Conservation (phyloP, 2,329 filamentous ascomycete species). For the Fragosphaeria purpurea region DNA sequence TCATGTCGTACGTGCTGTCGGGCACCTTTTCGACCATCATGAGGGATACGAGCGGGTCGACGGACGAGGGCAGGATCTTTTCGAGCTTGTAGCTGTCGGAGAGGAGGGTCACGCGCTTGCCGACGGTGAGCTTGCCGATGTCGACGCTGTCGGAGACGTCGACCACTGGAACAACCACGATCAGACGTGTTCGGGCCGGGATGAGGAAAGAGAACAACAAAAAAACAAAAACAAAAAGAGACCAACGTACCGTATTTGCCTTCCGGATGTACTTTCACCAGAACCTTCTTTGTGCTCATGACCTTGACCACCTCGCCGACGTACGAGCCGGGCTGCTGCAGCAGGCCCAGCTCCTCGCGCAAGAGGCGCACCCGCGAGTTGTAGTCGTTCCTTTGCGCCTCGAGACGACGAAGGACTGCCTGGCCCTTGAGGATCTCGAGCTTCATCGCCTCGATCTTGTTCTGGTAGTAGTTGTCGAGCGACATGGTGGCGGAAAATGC, state of each 20-base stretch:
- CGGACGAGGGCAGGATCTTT: constrained; percentile 95
- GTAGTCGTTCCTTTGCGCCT: constrained; percentile 98
- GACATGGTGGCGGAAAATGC: constrained; percentile 76
- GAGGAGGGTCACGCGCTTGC: constrained; percentile 92
- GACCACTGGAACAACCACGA: too few relatives aligned
- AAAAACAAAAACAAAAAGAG: too few relatives aligned
- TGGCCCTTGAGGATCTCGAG: constrained; percentile 99
- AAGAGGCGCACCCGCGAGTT: constrained; percentile 94
- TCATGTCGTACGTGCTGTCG: constrained; percentile 99
- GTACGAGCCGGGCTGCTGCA: constrained; percentile 96
- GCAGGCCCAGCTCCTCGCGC: constrained; percentile 85
- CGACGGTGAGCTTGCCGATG: constrained; percentile 87
- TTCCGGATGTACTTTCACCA: constrained; percentile 98
- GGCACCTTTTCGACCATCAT: constrained; percentile 99
- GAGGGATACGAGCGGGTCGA: constrained; percentile 94
- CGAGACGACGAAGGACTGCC: constrained; percentile 83
- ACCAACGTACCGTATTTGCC: constrained; percentile 82
- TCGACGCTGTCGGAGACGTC: constrained; percentile 93
- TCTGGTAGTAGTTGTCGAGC: constrained; percentile 98
- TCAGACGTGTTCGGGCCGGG: too few relatives aligned
- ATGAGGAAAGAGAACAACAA: too few relatives aligned
- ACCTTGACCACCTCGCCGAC: constrained; percentile 99
- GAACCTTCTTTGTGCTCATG: constrained; percentile 98
- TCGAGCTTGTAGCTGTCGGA: constrained; percentile 98
- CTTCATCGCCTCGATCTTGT: constrained; percentile 99